Conservation (phyloP, 31 red algal species). For the Odonthalia washingtoniensis region DNA sequence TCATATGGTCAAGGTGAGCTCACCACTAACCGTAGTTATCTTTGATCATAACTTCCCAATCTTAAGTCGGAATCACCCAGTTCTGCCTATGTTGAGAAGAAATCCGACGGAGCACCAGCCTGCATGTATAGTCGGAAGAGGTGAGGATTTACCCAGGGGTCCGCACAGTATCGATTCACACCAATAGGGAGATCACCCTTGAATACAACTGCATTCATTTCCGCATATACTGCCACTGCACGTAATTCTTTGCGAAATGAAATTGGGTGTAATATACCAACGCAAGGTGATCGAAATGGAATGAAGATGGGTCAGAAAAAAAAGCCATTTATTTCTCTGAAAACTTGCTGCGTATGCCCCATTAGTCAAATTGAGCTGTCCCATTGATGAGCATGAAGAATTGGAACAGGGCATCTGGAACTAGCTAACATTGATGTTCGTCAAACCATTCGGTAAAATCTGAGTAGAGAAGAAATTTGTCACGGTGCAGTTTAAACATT, state of each 20-base stretch:
- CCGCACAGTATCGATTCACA: conserved; percentile 87
- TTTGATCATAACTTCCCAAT: conserved; percentile 92
- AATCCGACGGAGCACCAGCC: conserved; percentile 91
- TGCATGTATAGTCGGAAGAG: conserved; percentile 91
- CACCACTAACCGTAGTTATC: conserved; percentile 97
- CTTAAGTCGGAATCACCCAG: conserved; percentile 94
- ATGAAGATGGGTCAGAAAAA: conserved; percentile 74
- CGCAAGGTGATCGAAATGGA: conserved; percentile 92
- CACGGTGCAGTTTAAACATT: conserved; percentile 72
- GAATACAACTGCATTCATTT: conserved; percentile 70
- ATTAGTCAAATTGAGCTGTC: conserved; percentile 71
- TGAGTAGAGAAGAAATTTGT: conserved; percentile 68
- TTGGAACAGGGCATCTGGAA: conserved; percentile 89
- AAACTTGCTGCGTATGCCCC: conserved; percentile 74
- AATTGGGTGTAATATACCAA: conserved; percentile 86
- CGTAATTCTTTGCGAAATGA: conserved; percentile 89
- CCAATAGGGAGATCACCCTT: conserved; percentile 97
- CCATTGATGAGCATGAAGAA: conserved; percentile 87
- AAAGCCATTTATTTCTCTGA: conserved; percentile 58
- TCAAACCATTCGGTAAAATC: conserved; percentile 84
- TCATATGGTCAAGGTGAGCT: conserved; percentile 75
- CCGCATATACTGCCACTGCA: conserved; percentile 77
- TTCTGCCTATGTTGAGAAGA: conserved; percentile 88
- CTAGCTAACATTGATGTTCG: conserved; percentile 82
- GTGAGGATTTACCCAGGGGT: conserved; percentile 94